Conservation (phyloP, 108 stramenopile species). For the Nitzschia palea region DNA sequence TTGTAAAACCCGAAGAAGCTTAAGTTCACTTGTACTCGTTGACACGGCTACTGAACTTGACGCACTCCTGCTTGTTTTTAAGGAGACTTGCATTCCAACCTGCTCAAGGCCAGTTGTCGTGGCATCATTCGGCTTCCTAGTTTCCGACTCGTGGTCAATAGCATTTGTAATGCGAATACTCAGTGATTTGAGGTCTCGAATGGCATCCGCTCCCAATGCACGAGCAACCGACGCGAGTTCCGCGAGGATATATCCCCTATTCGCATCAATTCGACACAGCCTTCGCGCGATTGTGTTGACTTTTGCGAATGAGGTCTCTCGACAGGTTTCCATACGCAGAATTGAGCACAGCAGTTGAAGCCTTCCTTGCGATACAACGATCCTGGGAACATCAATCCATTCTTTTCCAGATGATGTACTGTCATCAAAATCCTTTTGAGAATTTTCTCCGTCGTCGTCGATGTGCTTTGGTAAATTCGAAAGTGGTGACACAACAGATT, state of each 20-base stretch:
- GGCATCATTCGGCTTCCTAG: neutral
- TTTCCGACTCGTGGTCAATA: slow-evolving; percentile 6
- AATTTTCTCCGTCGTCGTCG: slow-evolving; percentile 52
- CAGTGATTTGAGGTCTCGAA: slow-evolving; percentile 67
- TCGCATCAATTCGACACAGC: slow-evolving; percentile 72
- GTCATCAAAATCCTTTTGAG: slow-evolving; percentile 51
- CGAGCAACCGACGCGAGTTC: slow-evolving; percentile 73
- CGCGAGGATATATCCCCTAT: slow-evolving; percentile 46
- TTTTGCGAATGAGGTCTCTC: slow-evolving; percentile 71
- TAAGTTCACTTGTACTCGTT: slow-evolving; percentile 85
- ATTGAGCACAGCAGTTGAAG: slow-evolving; percentile 73
- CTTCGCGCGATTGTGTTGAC: slow-evolving; percentile 73
- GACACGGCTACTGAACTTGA: slow-evolving; percentile 84
- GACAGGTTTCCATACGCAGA: slow-evolving; percentile 74
- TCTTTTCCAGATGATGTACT: slow-evolving; percentile 60
- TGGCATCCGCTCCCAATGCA: slow-evolving; percentile 69
- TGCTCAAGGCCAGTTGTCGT: neutral
- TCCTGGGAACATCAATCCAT: slow-evolving; percentile 73
- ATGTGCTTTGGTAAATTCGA: slow-evolving; percentile 64
- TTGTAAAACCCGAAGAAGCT: slow-evolving; percentile 89
- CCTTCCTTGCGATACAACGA: slow-evolving; percentile 57
- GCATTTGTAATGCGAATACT: slow-evolving; percentile 65
- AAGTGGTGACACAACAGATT: slow-evolving; percentile 71
- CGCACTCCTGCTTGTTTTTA: slow-evolving; percentile 32
- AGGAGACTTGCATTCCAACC: neutral